Evolutionary conservation across 768 basidiomycete genomes (phyloP).

Genomic region (Trametes meyenii): DNA sequence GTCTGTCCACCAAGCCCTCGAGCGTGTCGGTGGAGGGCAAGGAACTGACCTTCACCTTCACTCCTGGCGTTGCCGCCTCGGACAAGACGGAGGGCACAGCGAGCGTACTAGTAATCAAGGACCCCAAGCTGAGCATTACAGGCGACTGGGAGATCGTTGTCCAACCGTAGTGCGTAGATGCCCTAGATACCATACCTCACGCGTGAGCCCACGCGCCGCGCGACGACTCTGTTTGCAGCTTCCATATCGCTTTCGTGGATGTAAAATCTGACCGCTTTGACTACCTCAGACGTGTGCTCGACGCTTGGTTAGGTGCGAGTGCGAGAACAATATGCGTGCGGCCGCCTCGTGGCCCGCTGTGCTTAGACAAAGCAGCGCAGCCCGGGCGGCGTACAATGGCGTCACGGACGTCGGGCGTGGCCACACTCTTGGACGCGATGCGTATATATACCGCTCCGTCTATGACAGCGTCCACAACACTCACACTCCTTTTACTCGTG

Average conservation of each 20-base stretch:
- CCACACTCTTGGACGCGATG: not conserved
- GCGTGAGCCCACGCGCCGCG: not conserved
- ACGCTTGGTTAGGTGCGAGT: not conserved
- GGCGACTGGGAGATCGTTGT: constrained; percentile 65
- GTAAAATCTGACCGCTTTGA: constrained; percentile 7
- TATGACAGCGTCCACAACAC: not conserved
- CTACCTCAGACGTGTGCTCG: not conserved
- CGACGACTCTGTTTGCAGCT: not conserved
- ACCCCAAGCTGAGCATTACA: constrained; percentile 61
- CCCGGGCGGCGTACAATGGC: constrained; percentile 1
- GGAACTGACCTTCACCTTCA: constrained; percentile 71
- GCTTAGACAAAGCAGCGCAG: constrained; percentile 1
- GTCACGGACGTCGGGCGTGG: not conserved
- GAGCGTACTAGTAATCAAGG: constrained; percentile 74
- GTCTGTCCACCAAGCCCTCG: constrained; percentile 63
- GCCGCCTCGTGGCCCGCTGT: not conserved
- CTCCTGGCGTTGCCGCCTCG: constrained; percentile 55
- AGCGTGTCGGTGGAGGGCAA: constrained; percentile 54
- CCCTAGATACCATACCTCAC: not conserved
- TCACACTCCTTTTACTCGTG: not conserved
- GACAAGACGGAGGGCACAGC: constrained; percentile 66
- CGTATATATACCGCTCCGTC: not conserved
- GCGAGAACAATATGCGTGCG: not conserved
- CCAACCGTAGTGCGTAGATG: constrained; percentile 11
- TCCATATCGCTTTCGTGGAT: not conserved